Base-by-base conservation (phyloP, 2,329 filamentous ascomycete species). In the Xylaria sp. region DNA sequence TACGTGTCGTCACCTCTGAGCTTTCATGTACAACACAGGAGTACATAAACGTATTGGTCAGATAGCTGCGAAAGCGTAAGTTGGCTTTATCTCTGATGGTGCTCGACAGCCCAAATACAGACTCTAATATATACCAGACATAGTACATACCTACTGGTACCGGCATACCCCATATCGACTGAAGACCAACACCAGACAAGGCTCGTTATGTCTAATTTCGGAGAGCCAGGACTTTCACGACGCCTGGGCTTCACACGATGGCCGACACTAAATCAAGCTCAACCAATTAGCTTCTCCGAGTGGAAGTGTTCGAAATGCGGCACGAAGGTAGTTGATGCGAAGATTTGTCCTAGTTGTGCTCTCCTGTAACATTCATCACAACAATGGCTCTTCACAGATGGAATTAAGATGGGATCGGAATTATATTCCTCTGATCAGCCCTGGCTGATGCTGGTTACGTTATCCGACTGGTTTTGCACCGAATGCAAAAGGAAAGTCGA, bases 31-130 rank as follows among this genome's bases (percentile, higher is more conserved):
- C 15, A 39, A 31, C 56, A 33, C 7, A 11, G 22, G 5, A n/a
- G 5, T 47, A 31, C 49, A 13, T 54, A 29, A 31, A 20, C 20
- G n/a, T 29, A 61, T 31, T 20, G 36, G 27, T 44, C 17, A n/a
- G 7, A 20, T 27, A 31, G n/a, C 56, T 25, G 25, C 6, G 13
- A 50, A n/a, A 50, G 33, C 6, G 60, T 67, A 45, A 63, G 67
- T n/a, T 55, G 25, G 25, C 31, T n/a, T 13, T 25, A 7, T 22
- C 4, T 47, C 31, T 10, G 33, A 10, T 39, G 11, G 11, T 13
- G 20, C 27, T n/a, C 3, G 13, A 33, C 20, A 22, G 22, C 5
- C 22, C 22, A 31, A n/a, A 57, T 47, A 51, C 36, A 57, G 11
- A 67, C 44, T 29, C 0, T 20, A 38, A 47, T 42, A 51, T 44